phyloP scores from a whole-genome alignment of 257 asterid genomes.

The Penstemon newberryi region DNA sequence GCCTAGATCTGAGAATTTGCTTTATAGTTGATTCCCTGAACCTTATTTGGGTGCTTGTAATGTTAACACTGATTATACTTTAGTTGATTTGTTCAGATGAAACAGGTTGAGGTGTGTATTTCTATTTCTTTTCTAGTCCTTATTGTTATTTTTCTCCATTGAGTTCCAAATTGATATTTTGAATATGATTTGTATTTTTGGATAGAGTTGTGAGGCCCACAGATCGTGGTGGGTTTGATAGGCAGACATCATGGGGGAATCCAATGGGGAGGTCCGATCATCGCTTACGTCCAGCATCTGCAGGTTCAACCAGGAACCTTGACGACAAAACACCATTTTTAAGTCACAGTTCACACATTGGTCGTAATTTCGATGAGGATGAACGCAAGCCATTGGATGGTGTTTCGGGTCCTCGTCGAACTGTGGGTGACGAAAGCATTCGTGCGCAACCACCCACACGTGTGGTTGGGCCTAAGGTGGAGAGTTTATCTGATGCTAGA shows the following conservation, averaged over 20 bases:
- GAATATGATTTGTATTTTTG: constrained; percentile 18
- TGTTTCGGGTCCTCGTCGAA: constrained; percentile 72
- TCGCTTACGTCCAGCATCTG: constrained; percentile 79
- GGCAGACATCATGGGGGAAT: constrained; percentile 73
- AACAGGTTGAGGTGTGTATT: background rate
- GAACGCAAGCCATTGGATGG: constrained; percentile 95
- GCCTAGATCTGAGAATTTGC: constrained; percentile 30
- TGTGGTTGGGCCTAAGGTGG: constrained; percentile 47
- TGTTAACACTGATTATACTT: constrained; percentile 23
- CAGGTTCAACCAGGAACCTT: constrained; percentile 63
- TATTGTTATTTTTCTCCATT: background rate
- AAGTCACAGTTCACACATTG: constrained; percentile 51
- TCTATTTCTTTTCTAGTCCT: background rate
- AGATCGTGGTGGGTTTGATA: constrained; percentile 64
- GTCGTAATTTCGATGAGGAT: constrained; percentile 90
- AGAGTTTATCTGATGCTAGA: constrained; percentile 46
- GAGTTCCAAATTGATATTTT: constrained; percentile 12
- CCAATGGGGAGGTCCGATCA: constrained; percentile 65
- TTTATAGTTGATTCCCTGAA: background rate
- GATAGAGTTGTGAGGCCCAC: constrained; percentile 64
- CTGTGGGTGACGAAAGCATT: constrained; percentile 62
- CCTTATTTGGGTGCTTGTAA: constrained; percentile 1
- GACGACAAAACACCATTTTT: constrained; percentile 75
- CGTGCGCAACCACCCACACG: constrained; percentile 41
- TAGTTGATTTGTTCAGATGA: constrained; percentile 16